phyloP scores from a whole-genome alignment of 192 early-diverging fungal genomes.

The Entomortierella parvispora region DNA sequence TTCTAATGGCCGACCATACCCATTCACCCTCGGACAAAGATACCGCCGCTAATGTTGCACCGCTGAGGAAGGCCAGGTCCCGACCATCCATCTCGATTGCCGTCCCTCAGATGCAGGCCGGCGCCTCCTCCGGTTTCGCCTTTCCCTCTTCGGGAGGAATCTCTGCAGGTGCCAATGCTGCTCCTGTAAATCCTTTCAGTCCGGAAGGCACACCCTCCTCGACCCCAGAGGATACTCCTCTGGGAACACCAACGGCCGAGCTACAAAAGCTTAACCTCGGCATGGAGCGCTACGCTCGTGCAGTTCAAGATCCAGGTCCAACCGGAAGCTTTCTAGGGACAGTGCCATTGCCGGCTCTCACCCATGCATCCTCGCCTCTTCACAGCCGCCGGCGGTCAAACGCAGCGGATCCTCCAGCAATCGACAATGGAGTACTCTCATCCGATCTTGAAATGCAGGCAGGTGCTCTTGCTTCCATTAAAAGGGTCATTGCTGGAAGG shows the following conservation, averaged over 20 bases:
- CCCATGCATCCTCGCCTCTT: not conserved
- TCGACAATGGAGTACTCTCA: no score
- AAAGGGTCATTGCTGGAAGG: slow-evolving; percentile 13
- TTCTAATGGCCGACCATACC: no score
- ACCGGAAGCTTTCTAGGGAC: slow-evolving; percentile 34
- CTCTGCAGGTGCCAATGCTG: not conserved
- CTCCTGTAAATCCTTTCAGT: slow-evolving; percentile 14
- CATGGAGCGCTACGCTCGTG: slow-evolving; percentile 37
- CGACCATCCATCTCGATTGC: slow-evolving; percentile 1
- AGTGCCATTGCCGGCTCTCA: slow-evolving; percentile 26
- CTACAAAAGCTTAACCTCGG: slow-evolving; percentile 35
- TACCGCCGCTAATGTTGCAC: no score
- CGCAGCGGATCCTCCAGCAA: not conserved
- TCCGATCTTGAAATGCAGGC: no score
- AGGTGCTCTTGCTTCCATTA: slow-evolving; percentile 13
- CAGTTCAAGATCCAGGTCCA: slow-evolving; percentile 21
- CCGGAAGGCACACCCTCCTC: slow-evolving; percentile 11
- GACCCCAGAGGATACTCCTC: slow-evolving; percentile 15
- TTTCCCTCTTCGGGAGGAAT: slow-evolving; percentile 21
- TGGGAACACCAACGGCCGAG: slow-evolving; percentile 21
- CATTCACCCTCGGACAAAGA: no score
- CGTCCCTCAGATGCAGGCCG: slow-evolving; percentile 3
- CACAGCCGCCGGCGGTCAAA: slow-evolving; percentile 11
- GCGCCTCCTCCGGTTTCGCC: slow-evolving; percentile 41
- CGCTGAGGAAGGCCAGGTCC: no score